Conservation (phyloP, 345 rosid genomes). For the Psidium guajava region DNA sequence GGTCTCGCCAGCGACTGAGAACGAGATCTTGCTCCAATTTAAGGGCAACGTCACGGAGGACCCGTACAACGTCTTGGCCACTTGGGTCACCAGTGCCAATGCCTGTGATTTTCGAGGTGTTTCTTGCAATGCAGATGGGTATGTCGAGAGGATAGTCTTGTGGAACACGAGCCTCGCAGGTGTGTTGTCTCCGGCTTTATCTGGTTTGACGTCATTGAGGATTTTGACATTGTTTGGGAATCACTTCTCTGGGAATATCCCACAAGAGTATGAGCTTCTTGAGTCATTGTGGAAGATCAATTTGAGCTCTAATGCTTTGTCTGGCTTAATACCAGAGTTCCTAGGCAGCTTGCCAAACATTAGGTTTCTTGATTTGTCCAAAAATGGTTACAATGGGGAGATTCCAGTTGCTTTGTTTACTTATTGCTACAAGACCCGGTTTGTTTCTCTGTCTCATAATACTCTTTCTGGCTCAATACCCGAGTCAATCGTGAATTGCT, state of each 20-base stretch:
- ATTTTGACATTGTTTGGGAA: slow-evolving; percentile 87
- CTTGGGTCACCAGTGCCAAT: slow-evolving; percentile 53
- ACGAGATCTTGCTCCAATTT: slow-evolving; percentile 76
- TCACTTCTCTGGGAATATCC: slow-evolving; percentile 71
- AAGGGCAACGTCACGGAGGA: slow-evolving; percentile 59
- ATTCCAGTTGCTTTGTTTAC: slow-evolving; percentile 65
- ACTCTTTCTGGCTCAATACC: slow-evolving; percentile 68
- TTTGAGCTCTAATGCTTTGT: slow-evolving; percentile 77
- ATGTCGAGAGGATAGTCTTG: slow-evolving; percentile 73
- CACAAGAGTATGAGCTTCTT: slow-evolving; percentile 50
- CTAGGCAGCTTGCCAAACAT: slow-evolving; percentile 67
- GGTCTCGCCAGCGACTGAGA: slow-evolving; percentile 36
- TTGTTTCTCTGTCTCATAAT: slow-evolving; percentile 66
- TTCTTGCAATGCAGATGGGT: slow-evolving; percentile 55
- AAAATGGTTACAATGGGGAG: slow-evolving; percentile 50
- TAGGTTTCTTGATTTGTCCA: slow-evolving; percentile 89
- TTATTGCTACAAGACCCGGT: slow-evolving; percentile 64
- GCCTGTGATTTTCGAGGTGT: slow-evolving; percentile 72
- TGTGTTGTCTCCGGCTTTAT: slow-evolving; percentile 49
- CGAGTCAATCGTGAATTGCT: slow-evolving; percentile 51
- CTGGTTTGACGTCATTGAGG: slow-evolving; percentile 62
- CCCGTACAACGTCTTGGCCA: slow-evolving; percentile 48
- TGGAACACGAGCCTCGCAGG: slow-evolving; percentile 85
- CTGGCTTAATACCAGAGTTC: slow-evolving; percentile 87
- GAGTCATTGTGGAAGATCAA: slow-evolving; percentile 84